Conservation (phyloP, 306 rosid genomes). For the Corylus heterophylla region DNA sequence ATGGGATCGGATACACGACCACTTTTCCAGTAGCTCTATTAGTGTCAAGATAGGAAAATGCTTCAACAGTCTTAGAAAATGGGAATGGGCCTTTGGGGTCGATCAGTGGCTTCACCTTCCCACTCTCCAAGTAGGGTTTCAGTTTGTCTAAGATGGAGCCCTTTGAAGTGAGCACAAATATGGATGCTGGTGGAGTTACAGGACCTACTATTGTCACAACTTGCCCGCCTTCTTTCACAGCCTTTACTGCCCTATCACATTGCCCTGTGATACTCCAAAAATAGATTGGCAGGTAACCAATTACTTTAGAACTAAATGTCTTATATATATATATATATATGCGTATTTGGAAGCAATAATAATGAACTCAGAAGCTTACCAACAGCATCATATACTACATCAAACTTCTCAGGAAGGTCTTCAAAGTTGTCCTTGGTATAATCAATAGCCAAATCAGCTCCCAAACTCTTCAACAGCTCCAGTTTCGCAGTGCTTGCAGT, state of each 20-base stretch:
- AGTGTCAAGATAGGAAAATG: conserved; percentile 56
- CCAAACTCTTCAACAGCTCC: conserved; percentile 55
- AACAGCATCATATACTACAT: conserved; percentile 62
- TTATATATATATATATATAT: too few species aligned
- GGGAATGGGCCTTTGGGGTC: conserved; percentile 68
- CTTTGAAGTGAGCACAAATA: conserved; percentile 41
- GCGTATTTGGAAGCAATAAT: neutral
- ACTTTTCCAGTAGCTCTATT: conserved; percentile 61
- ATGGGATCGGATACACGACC: conserved; percentile 61
- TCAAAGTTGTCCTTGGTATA: conserved; percentile 59
- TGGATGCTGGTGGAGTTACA: conserved; percentile 33
- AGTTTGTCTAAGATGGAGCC: conserved; percentile 53
- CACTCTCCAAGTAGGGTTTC: conserved; percentile 65
- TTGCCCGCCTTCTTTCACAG: conserved; percentile 63
- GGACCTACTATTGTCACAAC: conserved; percentile 49
- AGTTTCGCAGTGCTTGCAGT: conserved; percentile 58
- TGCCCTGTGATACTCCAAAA: conserved; percentile 37
- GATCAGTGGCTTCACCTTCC: conserved; percentile 63
- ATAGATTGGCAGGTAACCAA: neutral
- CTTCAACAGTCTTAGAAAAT: conserved; percentile 56
- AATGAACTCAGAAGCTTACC: conserved; percentile 38
- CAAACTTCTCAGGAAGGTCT: conserved; percentile 65
- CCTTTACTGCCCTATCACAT: conserved; percentile 51
- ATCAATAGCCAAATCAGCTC: conserved; percentile 62
- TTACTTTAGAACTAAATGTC: too few species aligned